Percentiles rank a stretch among this genome's conserved stretches.
Conservation (phyloP, 2,329 filamentous ascomycete genomes). For the Dothistroma pini region DNA sequence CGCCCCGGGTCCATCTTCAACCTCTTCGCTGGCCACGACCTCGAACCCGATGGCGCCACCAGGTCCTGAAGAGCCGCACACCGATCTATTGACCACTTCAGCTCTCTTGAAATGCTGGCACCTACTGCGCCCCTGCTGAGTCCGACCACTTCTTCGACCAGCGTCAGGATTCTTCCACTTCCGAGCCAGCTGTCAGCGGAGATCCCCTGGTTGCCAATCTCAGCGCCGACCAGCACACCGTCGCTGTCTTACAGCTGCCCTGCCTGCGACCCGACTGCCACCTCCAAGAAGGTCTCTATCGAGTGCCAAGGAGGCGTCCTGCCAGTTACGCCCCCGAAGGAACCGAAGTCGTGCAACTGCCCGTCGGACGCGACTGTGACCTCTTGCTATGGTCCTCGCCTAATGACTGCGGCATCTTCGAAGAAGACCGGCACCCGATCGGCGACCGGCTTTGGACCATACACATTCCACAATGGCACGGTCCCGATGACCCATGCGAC, state of each 20-base stretch:
- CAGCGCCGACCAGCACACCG: background rate
- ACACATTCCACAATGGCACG: background rate
- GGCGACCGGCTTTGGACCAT: background rate
- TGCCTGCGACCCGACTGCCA: background rate
- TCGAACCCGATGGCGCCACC: background rate
- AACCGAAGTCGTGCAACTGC: background rate
- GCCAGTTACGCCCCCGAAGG: background rate
- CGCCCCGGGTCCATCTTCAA: background rate
- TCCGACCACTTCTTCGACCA: background rate
- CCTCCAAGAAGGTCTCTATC: background rate
- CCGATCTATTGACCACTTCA: background rate
- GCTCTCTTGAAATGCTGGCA: background rate
- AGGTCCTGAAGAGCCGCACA: background rate
- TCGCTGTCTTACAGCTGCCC: background rate
- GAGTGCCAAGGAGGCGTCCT: background rate
- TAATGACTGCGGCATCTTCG: background rate
- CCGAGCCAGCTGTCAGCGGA: background rate
- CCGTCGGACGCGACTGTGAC: background rate
- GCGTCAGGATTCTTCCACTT: background rate
- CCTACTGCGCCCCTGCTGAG: background rate
- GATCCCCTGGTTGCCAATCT: background rate
- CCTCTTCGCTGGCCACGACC: background rate
- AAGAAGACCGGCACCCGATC: background rate
- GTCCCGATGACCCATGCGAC: background rate
- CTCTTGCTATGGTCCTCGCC: background rate